Evolutionary conservation across 495 filamentous ascomycete genomes (phyloP).

Genomic region (Neurospora pannonica): DNA sequence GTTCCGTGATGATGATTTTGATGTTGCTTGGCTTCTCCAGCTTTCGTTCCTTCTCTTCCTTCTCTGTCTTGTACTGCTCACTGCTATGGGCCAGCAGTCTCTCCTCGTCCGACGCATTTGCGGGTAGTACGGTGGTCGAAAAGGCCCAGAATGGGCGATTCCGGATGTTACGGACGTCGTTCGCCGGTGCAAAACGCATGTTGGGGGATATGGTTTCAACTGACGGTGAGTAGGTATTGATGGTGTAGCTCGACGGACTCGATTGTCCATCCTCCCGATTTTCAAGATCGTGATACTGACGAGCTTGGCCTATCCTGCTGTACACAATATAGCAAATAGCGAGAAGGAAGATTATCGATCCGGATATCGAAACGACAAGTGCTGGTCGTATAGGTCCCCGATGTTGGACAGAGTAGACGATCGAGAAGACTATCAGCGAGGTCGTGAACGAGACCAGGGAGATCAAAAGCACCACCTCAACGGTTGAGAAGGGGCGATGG

Average conservation of each 20-base stretch:
- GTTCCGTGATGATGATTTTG: background rate
- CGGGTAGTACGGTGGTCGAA: background rate
- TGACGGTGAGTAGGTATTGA: background rate
- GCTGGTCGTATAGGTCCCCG: background rate
- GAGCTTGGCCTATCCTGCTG: background rate
- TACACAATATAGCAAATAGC: background rate
- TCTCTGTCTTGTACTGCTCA: background rate
- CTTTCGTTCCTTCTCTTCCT: background rate
- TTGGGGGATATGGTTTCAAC: background rate
- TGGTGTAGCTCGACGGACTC: background rate
- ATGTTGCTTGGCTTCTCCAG: background rate
- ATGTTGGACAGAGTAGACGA: background rate
- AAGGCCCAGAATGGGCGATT: background rate
- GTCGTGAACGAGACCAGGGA: background rate
- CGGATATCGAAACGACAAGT: background rate
- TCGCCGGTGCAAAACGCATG: background rate
- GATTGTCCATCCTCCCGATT: background rate
- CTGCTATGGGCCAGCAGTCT: background rate
- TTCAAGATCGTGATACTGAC: background rate
- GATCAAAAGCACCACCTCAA: background rate
- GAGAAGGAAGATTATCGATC: background rate
- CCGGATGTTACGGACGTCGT: background rate
- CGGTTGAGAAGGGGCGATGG: background rate
- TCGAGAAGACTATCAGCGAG: background rate
- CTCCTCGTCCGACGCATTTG: background rate